Conservation (phyloP, 73 alveolate species). For the Symbiodinium pilosum region DNA sequence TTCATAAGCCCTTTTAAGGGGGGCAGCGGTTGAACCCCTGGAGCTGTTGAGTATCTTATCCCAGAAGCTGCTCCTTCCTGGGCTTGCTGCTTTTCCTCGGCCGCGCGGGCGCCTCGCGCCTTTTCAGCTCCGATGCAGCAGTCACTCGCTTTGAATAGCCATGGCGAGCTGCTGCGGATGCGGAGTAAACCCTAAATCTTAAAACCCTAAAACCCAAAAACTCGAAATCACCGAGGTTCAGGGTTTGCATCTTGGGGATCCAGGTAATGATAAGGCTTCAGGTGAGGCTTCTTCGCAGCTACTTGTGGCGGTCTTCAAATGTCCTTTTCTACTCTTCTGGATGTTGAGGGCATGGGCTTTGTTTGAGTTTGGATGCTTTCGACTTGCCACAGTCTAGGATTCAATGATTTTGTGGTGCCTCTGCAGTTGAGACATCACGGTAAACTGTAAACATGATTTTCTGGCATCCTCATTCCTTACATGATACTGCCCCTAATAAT, state of each 20-base stretch:
- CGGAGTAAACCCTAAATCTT: not conserved
- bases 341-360: not conserved
- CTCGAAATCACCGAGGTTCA: not conserved
- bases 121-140: slow-evolving; percentile 32
- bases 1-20: too few relatives aligned
- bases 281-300: not conserved
- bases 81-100: slow-evolving; percentile 5
- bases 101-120: slow-evolving; percentile 3
- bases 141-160: too few relatives aligned
- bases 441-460: too few relatives aligned
- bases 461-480: too few relatives aligned
- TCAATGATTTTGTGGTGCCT: too few relatives aligned
- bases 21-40: too few relatives aligned
- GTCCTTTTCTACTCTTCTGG: not conserved
- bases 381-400: too few relatives aligned
- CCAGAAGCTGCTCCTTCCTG: slow-evolving; percentile 8
- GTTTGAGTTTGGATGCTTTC: not conserved
- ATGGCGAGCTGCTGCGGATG: too few relatives aligned
- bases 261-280: not conserved
- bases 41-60: not conserved
- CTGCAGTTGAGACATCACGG: too few relatives aligned
- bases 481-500: too few relatives aligned
- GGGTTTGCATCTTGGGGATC: not conserved
- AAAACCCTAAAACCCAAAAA: not conserved
- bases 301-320: not conserved